Conservation (phyloP, 345 rosid genomes). For the Citrus medica region DNA sequence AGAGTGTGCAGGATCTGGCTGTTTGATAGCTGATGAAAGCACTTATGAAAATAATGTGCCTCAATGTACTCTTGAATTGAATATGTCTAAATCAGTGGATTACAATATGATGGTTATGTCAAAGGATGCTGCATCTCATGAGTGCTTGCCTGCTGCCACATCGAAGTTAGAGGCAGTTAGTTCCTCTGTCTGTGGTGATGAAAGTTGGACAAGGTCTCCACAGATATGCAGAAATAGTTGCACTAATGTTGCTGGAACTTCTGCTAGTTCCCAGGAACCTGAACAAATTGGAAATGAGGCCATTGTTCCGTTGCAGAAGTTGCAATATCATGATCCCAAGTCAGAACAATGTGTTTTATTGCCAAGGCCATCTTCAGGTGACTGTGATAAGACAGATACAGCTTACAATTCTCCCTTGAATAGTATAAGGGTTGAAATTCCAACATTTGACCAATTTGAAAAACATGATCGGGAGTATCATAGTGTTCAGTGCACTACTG, state of each 20-base stretch:
- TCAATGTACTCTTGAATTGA: constrained; percentile 19
- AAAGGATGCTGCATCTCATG: constrained; percentile 19
- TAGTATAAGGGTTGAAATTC: constrained; percentile 58
- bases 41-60: constrained; percentile 1
- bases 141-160: constrained; percentile 17
- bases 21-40: constrained; percentile 22
- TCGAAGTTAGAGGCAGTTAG: constrained; percentile 13
- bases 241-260: constrained; percentile 15
- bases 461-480: constrained; percentile 30
- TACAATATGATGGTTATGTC: constrained; percentile 15
- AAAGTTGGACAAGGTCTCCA: constrained; percentile 14
- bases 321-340: constrained; percentile 26
- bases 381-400: constrained; percentile 25
- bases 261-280: constrained; percentile 25
- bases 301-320: constrained; percentile 27
- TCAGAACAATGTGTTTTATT: constrained; percentile 16
- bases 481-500: constrained; percentile 40
- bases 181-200: constrained; percentile 7
- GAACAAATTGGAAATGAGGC: constrained; percentile 27
- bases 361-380: constrained; percentile 27
- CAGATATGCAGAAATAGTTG: constrained; percentile 17
- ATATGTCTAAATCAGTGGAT: constrained; percentile 12
- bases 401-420: constrained; percentile 31
- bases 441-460: constrained; percentile 38
- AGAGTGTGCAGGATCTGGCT: constrained; percentile 30